Percentiles rank a stretch among this genome's conserved stretches.
Conservation (phyloP, 495 filamentous ascomycete genomes). For the Aspergillus homomorphus region DNA sequence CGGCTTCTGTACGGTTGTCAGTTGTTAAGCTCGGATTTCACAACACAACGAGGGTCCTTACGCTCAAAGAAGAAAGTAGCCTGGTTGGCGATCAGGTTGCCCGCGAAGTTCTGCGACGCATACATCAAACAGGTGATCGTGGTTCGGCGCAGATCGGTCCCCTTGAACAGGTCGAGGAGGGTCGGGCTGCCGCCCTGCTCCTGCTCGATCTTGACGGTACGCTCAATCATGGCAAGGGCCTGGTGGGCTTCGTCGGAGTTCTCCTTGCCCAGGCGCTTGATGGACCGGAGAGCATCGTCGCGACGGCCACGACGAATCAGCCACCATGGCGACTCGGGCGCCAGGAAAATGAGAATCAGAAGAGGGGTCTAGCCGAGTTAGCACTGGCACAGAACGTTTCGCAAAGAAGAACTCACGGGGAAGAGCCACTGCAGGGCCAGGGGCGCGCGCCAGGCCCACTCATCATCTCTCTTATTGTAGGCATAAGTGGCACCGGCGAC, state of each 20-base stretch:
- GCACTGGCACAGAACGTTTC: background rate
- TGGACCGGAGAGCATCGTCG: constrained; percentile 58
- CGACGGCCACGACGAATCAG: constrained; percentile 47
- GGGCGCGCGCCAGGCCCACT: constrained; percentile 58
- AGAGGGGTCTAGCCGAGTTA: constrained; percentile 45
- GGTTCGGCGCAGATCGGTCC: constrained; percentile 62
- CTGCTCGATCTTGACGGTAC: constrained; percentile 64
- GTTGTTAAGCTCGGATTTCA: no score
- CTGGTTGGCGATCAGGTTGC: constrained; percentile 72
- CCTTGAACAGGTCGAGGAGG: constrained; percentile 65
- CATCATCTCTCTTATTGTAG: constrained; percentile 44
- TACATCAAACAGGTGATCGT: constrained; percentile 61
- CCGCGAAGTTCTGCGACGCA: constrained; percentile 34
- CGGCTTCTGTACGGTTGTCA: constrained; percentile 45
- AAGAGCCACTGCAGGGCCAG: constrained; percentile 76
- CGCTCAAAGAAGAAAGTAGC: constrained; percentile 70
- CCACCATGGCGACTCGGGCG: constrained; percentile 69
- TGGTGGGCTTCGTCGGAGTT: constrained; percentile 57
- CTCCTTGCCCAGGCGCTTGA: constrained; percentile 58
- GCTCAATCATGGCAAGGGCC: constrained; percentile 70
- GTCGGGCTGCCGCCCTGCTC: constrained; percentile 53
- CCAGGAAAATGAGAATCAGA: constrained; percentile 58
- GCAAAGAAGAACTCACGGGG: constrained; percentile 35
- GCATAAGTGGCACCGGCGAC: constrained; percentile 61
- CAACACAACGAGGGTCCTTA: no score